Conservation (phyloP, 805 yeast species). For the Ogataea philodendri region DNA sequence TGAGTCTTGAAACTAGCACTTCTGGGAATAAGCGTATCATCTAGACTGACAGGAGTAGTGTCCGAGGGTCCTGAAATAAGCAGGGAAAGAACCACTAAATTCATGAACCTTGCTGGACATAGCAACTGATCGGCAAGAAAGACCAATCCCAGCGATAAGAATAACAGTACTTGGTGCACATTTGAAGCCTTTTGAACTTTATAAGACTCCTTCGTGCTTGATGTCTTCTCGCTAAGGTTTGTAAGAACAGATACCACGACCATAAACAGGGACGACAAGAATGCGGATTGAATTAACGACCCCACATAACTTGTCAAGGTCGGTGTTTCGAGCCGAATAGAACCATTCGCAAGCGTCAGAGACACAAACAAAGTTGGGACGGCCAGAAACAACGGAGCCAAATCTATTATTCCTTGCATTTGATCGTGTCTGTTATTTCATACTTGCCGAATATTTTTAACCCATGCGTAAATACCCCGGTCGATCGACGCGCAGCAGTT, state of each 20-base stretch:
- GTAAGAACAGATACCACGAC: conserved; percentile 8
- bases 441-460: conserved; percentile 2
- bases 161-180: conserved; percentile 1
- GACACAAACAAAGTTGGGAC: conserved; percentile 36
- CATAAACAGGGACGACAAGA: conserved; percentile 27
- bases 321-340: neutral
- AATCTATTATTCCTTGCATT: conserved; percentile 21
- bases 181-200: neutral
- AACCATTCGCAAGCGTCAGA: conserved; percentile 24
- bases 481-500: conserved; percentile 9
- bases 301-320: conserved; percentile 10
- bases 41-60: conserved; percentile 19
- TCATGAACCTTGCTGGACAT: conserved; percentile 29
- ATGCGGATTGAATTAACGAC: conserved; percentile 20
- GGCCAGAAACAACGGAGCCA: conserved; percentile 35
- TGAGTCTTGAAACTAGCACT: conserved; percentile 8
- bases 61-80: conserved; percentile 14
- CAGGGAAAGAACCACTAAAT: conserved; percentile 25
- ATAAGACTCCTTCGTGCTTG: neutral
- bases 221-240: conserved; percentile 1
- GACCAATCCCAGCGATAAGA: conserved; percentile 20
- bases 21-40: conserved; percentile 20
- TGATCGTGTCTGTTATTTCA: conserved; percentile 7
- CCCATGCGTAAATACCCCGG: neutral
- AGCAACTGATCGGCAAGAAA: conserved; percentile 26